These are phyloP conservation scores for Forsythia viridissima DNA, from an alignment of 257 asterid species.

Conservation along the genomic window DNA sequence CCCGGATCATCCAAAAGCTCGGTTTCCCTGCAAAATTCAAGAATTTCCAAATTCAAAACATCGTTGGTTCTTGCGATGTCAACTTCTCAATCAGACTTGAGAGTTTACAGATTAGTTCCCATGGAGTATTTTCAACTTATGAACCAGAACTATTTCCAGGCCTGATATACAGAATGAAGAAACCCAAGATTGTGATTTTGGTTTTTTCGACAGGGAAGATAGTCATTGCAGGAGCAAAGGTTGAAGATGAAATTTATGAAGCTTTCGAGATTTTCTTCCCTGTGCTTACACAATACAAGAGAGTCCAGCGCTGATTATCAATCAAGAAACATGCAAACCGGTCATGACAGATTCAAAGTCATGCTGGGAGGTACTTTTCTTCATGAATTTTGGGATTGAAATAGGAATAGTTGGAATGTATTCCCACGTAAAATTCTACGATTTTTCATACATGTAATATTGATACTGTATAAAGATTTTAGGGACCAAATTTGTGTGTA, in stretches of 20 bases:
- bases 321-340: not conserved
- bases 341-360: too few species aligned
- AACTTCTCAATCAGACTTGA: slow-evolving; percentile 25
- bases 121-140: slow-evolving; percentile 1
- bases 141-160: slow-evolving; percentile 36
- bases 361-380: too few species aligned
- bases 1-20: slow-evolving; percentile 14
- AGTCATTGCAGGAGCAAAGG: slow-evolving; percentile 29
- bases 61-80: slow-evolving; percentile 19
- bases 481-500: too few species aligned
- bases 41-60: slow-evolving; percentile 21
- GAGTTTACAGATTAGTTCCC: not conserved
- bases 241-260: slow-evolving; percentile 5
- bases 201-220: slow-evolving; percentile 27
- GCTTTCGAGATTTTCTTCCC: slow-evolving; percentile 19
- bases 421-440: too few species aligned
- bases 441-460: too few species aligned
- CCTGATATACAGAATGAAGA: slow-evolving; percentile 29
- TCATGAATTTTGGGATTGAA: too few species aligned
- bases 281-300: not conserved
- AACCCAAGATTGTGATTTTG: slow-evolving; percentile 11
- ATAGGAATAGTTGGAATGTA: too few species aligned
- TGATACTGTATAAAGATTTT: too few species aligned
- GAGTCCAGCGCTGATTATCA: not conserved
- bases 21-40: slow-evolving; percentile 9